A percentile compares a stretch with the other conserved stretches of the same genome.
These are phyloP conservation scores for Agrostemma githago DNA, from an alignment of 148 eudicot genomes.

Conservation along the genomic window DNA sequence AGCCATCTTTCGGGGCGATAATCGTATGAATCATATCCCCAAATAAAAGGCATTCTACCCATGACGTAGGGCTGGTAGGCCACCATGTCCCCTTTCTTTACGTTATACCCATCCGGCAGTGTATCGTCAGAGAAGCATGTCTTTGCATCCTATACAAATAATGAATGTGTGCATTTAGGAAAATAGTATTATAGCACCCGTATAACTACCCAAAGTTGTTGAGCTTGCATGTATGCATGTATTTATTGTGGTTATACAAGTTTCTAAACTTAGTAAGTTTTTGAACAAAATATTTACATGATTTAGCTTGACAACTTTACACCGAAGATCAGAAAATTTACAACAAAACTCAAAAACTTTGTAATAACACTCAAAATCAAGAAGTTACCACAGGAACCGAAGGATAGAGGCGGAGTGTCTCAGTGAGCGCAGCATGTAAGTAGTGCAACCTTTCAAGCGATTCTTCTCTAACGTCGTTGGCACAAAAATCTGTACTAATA, in stretches of 20 bases:
- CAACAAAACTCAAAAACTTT: too few species aligned
- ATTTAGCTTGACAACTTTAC: too few species aligned
- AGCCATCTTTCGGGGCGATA: slow-evolving; percentile 85
- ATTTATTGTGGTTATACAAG: too few species aligned
- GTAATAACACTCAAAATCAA: too few species aligned
- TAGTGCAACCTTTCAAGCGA: slow-evolving; percentile 79
- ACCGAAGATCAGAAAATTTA: too few species aligned
- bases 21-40: slow-evolving; percentile 75
- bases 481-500: slow-evolving; percentile 30
- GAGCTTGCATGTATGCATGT: too few species aligned
- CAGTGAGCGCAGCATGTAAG: slow-evolving; percentile 68
- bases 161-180: not conserved
- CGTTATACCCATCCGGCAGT: slow-evolving; percentile 66
- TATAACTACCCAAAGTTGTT: too few species aligned
- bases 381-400: slow-evolving; percentile 65
- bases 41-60: slow-evolving; percentile 75
- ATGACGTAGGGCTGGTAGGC: slow-evolving; percentile 73
- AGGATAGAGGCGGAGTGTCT: slow-evolving; percentile 79
- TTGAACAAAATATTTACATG: too few species aligned
- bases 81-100: slow-evolving; percentile 70
- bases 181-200: too few species aligned
- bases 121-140: slow-evolving; percentile 64
- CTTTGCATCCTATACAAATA: slow-evolving; percentile 45
- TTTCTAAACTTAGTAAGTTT: too few species aligned
- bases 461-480: slow-evolving; percentile 37